A percentile compares a stretch with the other conserved stretches of the same genome.
These are phyloP conservation scores for Pleurotus sapidus DNA, from an alignment of 768 basidiomycete genomes.

Conservation along the genomic window DNA sequence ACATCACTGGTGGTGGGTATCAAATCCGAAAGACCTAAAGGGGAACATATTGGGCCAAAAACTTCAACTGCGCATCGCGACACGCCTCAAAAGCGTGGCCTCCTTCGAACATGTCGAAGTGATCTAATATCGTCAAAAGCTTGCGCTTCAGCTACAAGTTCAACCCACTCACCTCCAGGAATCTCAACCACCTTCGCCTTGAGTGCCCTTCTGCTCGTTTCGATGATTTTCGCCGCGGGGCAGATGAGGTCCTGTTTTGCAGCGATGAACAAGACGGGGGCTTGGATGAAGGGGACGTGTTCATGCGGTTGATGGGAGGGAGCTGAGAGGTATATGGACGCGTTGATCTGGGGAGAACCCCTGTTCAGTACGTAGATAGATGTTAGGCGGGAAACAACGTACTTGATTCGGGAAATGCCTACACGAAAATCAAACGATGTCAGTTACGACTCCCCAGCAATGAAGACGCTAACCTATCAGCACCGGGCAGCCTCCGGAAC, in stretches of 20 bases:
- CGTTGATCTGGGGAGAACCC: neutral
- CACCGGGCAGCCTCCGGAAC: slow-evolving; percentile 5
- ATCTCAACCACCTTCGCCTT: slow-evolving; percentile 18
- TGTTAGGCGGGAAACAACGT: neutral
- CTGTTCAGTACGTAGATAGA: neutral
- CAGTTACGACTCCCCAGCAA: neutral
- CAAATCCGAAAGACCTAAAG: slow-evolving; percentile 12
- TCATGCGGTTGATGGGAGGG: slow-evolving; percentile 3
- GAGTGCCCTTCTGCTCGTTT: slow-evolving; percentile 11
- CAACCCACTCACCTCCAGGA: slow-evolving; percentile 11
- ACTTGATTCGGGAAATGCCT: slow-evolving; percentile 11
- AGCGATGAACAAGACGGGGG: slow-evolving; percentile 6
- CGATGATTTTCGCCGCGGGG: neutral
- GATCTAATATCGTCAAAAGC: slow-evolving; percentile 11
- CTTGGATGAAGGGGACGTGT: neutral
- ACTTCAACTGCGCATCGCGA: slow-evolving; percentile 19
- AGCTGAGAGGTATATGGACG: slow-evolving; percentile 2
- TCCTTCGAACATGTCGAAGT: slow-evolving; percentile 24
- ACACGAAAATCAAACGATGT: neutral
- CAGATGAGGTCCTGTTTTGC: neutral
- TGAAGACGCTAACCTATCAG: neutral
- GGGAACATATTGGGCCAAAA: slow-evolving; percentile 23
- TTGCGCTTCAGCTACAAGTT: neutral
- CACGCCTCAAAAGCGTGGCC: slow-evolving; percentile 14
- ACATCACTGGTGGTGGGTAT: too few relatives aligned